Conservation (phyloP, 2,329 filamentous ascomycete species). For the Arachnopeziza araneosa region DNA sequence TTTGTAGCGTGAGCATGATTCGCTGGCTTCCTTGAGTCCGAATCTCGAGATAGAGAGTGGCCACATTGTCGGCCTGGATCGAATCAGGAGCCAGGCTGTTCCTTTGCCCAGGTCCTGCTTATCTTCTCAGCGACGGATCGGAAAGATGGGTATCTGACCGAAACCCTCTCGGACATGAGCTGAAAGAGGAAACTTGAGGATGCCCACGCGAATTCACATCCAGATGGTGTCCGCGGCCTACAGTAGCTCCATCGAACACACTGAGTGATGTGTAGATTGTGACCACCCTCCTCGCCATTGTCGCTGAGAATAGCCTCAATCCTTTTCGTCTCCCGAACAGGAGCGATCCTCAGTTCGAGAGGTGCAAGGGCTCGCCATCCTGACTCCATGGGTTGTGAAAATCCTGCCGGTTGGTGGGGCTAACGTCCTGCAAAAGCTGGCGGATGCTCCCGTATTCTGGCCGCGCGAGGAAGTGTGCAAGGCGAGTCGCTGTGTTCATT, state of each 20-base stretch:
- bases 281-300: conserved; percentile 6
- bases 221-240: not conserved
- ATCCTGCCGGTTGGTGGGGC: not conserved
- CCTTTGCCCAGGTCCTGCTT: not conserved
- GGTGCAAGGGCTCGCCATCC: conserved; percentile 1
- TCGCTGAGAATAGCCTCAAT: conserved; percentile 16
- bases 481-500: conserved; percentile 8
- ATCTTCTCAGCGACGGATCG: not conserved
- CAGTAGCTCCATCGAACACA: conserved; percentile 4
- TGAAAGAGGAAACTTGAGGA: conserved; percentile 1
- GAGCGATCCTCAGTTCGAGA: not conserved
- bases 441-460: conserved; percentile 23
- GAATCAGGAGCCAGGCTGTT: not conserved
- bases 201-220: not conserved
- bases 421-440: not conserved
- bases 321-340: conserved; percentile 1
- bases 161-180: conserved; percentile 2
- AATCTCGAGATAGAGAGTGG: not conserved
- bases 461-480: conserved; percentile 5
- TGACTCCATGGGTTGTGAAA: conserved; percentile 7
- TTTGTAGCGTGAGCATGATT: conserved; percentile 6
- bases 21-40: conserved; percentile 1
- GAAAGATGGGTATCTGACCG: not conserved
- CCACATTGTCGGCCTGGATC: not conserved
- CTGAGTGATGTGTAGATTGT: conserved; percentile 9